Evolutionary conservation across 2,329 filamentous ascomycete genomes (phyloP).

Genomic region (Colletotrichum sp.): DNA sequence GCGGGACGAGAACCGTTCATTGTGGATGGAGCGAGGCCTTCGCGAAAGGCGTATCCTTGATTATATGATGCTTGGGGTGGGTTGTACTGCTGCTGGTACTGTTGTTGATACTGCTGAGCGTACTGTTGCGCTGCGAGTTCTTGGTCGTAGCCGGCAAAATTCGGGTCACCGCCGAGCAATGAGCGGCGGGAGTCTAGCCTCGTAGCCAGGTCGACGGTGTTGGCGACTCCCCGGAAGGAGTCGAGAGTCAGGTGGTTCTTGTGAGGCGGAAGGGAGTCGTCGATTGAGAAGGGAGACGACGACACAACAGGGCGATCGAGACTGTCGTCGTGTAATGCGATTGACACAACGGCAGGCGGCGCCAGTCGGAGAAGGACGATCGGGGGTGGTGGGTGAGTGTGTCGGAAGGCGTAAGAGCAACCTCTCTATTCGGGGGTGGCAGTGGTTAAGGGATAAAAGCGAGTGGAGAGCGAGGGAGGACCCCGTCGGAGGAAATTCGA

Average conservation of each 20-base stretch:
- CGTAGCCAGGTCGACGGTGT: conserved; percentile 37
- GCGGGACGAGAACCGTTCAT: conserved; percentile 27
- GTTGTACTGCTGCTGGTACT: conserved; percentile 23
- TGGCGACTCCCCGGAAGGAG: conserved; percentile 32
- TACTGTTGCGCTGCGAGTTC: conserved; percentile 28
- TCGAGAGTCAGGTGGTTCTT: conserved; percentile 22
- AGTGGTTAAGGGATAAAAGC: conserved; percentile 13
- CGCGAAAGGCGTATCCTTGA: conserved; percentile 36
- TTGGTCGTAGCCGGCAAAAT: conserved; percentile 30
- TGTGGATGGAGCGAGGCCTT: conserved; percentile 38
- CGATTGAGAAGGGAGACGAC: not conserved
- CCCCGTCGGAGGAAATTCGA: conserved; percentile 15
- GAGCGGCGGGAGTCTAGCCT: conserved; percentile 46
- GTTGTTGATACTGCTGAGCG: conserved; percentile 26
- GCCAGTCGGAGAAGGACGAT: conserved; percentile 1
- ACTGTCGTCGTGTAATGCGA: not conserved
- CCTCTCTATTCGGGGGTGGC: not conserved
- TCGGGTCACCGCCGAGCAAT: conserved; percentile 42
- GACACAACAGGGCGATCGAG: not conserved
- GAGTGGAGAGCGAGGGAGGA: conserved; percentile 19
- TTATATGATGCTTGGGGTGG: conserved; percentile 28
- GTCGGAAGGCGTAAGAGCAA: not conserved
- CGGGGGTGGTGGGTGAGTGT: not conserved
- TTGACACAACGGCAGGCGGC: not conserved
- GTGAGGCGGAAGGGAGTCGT: not conserved